phyloP scores from a whole-genome alignment of 129 eudicot species.

The Chrysanthemum makinoi region DNA sequence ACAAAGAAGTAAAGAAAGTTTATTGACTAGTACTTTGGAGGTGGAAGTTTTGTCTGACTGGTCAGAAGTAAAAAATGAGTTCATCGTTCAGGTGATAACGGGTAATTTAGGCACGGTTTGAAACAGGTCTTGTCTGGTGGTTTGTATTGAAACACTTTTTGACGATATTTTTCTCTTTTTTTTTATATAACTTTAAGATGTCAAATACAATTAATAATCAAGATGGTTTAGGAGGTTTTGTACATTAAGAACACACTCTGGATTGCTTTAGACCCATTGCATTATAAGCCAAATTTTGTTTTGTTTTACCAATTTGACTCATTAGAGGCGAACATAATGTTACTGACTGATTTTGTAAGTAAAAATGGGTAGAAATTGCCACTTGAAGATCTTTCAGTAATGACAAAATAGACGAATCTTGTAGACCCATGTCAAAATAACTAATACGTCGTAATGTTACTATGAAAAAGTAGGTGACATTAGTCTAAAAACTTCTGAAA shows the following conservation, averaged over 20 bases:
- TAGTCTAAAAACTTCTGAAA: constrained; percentile 4
- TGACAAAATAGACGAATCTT: background rate
- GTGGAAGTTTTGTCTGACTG: background rate
- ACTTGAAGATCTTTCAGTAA: background rate
- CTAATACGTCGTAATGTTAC: constrained; percentile 6
- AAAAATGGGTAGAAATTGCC: background rate
- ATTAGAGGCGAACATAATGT: background rate
- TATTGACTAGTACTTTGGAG: background rate
- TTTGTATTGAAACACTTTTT: background rate
- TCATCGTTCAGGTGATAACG: background rate
- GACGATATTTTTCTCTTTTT: background rate
- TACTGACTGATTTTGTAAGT: background rate
- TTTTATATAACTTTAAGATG: background rate
- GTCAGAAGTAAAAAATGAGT: background rate
- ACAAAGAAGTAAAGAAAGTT: background rate
- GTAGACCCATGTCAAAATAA: constrained; percentile 4
- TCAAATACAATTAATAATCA: background rate
- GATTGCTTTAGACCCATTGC: background rate
- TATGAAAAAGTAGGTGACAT: background rate
- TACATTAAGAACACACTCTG: background rate
- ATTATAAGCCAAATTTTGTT: background rate
- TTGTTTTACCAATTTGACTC: background rate
- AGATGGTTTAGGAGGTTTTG: background rate
- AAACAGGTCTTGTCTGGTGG: background rate
- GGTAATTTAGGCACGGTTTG: background rate